Evolutionary conservation across 495 filamentous ascomycete species (phyloP).

Genomic region (Delitschia confertaspora): DNA sequence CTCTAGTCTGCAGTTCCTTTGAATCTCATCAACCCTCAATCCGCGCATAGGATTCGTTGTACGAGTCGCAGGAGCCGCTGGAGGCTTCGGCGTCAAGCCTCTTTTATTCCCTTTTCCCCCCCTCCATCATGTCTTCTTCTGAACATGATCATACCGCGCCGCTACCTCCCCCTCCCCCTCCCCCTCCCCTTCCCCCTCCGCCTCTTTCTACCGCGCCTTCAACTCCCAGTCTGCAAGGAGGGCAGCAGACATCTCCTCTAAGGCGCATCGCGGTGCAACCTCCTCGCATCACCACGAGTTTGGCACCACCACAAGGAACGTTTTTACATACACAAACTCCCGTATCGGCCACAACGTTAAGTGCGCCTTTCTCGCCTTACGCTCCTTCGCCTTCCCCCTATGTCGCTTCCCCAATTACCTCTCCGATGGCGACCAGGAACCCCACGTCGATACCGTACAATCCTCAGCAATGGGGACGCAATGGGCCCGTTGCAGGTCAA

Average conservation of each 20-base stretch:
- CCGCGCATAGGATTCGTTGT: slow-evolving; percentile 20
- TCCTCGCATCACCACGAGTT: slow-evolving; percentile 28
- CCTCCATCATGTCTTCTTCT: slow-evolving; percentile 17
- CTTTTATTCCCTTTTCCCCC: background rate
- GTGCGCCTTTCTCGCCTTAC: slow-evolving; percentile 29
- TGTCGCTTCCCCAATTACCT: slow-evolving; percentile 20
- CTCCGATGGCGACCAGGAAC: slow-evolving; percentile 30
- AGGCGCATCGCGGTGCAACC: slow-evolving; percentile 30
- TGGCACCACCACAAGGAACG: slow-evolving; percentile 23
- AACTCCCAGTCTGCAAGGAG: slow-evolving; percentile 3
- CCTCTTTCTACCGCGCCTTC: slow-evolving; percentile 5
- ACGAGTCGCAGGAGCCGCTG: slow-evolving; percentile 30
- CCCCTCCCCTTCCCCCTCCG: slow-evolving; percentile 19
- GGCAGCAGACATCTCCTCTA: slow-evolving; percentile 20
- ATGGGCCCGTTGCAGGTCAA: slow-evolving; percentile 23
- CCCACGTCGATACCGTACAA: slow-evolving; percentile 32
- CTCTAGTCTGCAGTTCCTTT: slow-evolving; percentile 19
- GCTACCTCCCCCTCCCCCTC: slow-evolving; percentile 21
- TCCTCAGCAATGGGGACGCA: slow-evolving; percentile 36
- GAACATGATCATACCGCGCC: slow-evolving; percentile 21
- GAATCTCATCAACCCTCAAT: slow-evolving; percentile 8
- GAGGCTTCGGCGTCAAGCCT: slow-evolving; percentile 25
- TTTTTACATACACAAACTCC: slow-evolving; percentile 26
- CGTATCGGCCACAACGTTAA: slow-evolving; percentile 25
- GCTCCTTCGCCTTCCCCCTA: slow-evolving; percentile 23